Evolutionary conservation across 73 alveolate genomes (phyloP).

Genomic region (Halteria grandinella): DNA sequence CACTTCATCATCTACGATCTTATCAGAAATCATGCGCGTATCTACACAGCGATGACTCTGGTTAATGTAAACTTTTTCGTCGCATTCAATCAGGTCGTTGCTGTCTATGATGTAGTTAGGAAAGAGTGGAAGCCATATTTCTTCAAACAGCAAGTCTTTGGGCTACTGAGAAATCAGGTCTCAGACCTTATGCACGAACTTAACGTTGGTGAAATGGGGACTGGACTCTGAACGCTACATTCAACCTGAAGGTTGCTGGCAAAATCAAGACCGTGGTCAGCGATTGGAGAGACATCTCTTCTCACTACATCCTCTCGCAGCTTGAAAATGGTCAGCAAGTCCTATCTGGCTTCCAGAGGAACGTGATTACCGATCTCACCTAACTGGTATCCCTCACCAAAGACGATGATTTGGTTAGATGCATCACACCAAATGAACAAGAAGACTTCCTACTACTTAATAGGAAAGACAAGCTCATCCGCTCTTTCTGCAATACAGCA

Average conservation of each 20-base stretch:
- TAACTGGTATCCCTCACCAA: background rate
- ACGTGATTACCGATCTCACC: background rate
- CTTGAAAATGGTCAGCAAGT: background rate
- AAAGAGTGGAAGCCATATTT: conserved; percentile 3
- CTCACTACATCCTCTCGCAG: conserved; percentile 14
- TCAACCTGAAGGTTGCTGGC: background rate
- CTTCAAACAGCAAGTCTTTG: conserved; percentile 5
- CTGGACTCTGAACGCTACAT: background rate
- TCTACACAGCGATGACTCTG: background rate
- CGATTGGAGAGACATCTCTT: conserved; percentile 50
- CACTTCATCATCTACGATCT: conserved; percentile 14
- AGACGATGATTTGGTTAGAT: conserved; percentile 17
- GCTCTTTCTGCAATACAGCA: conserved; percentile 4
- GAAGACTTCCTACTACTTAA: conserved; percentile 16
- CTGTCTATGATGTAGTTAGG: conserved; percentile 28
- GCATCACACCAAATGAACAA: conserved; percentile 2
- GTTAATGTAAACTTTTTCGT: conserved; percentile 29
- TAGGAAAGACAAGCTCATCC: background rate
- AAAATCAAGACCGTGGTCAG: conserved; percentile 8
- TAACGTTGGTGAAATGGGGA: background rate
- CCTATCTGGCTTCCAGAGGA: conserved; percentile 27
- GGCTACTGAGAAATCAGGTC: conserved; percentile 15
- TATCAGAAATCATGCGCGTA: conserved; percentile 13
- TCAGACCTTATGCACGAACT: background rate
- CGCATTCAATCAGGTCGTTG: conserved; percentile 19